Evolutionary conservation across 805 yeast species (phyloP).

Genomic region (Torulaspora quercuum): DNA sequence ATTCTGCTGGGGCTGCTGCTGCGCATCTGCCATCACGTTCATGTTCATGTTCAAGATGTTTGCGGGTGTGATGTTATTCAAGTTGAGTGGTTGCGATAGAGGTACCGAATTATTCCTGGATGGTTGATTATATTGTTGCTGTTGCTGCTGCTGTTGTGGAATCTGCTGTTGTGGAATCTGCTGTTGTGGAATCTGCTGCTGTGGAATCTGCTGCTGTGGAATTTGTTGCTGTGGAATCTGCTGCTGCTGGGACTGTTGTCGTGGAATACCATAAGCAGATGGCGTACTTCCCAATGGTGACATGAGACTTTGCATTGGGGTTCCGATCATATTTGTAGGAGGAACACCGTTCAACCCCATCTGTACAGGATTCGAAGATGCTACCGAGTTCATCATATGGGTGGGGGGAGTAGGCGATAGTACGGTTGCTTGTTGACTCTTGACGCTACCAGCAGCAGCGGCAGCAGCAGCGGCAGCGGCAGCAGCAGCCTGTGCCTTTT

Average conservation of each 20-base stretch:
- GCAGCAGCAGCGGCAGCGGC: constrained; percentile 9
- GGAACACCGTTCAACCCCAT: constrained; percentile 20
- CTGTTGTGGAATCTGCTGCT: constrained; percentile 7
- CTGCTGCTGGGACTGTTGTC: constrained; percentile 8
- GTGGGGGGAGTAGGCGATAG: constrained; percentile 12
- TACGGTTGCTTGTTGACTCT: constrained; percentile 8
- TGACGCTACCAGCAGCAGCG: constrained; percentile 4
- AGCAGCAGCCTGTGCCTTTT: constrained; percentile 15
- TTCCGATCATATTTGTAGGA: constrained; percentile 24
- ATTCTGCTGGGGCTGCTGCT: constrained; percentile 11
- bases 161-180: constrained; percentile 8
- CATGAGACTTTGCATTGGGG: constrained; percentile 25
- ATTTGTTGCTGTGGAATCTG: constrained; percentile 10
- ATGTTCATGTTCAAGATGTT: constrained; percentile 24
- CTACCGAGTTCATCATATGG: constrained; percentile 6
- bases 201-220: constrained; percentile 11
- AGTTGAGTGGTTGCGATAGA: constrained; percentile 12
- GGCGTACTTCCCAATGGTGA: constrained; percentile 19
- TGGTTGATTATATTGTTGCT: constrained; percentile 11
- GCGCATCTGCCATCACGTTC: constrained; percentile 13
- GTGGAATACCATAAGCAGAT: constrained; percentile 9
- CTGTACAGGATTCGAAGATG: constrained; percentile 19
- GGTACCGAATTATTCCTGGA: constrained; percentile 9
- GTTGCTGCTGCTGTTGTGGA: constrained; percentile 11
- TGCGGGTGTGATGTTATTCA: constrained; percentile 26